Evolutionary conservation across 306 rosid species (phyloP), one percentile per base, ranked within the genome.

Genomic region (Oxytropis ochrocephala): DNA sequence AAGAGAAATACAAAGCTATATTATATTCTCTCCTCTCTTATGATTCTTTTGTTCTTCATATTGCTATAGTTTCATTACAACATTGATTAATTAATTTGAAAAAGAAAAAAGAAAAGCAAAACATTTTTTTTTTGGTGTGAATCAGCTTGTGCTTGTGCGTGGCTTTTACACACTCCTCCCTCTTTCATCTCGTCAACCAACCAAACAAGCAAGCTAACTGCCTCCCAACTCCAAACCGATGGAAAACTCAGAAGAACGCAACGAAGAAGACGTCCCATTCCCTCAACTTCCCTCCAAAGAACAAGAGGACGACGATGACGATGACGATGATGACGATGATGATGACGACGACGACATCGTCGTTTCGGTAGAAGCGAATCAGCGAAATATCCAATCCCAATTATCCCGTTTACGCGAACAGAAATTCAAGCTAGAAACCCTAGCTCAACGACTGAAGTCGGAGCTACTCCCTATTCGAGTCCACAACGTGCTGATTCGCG

Each of bases 401-500:
- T 73, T 79, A 38, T 70, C 89, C 2, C 67, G 53, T 24, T n/a
- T 91, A 42, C 82, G 75, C 16, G 83, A 79, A 64, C 84, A 81
- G 56, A 84, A 73, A 65, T 83, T 78, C 60, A 87, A 82, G 64
- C 63, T 85, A 0, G 85, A 91, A 59, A 75, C 65, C 33, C 85
- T 95, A 32, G 50, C 86, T 24, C 86, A 72, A 17, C 87, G 95
- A 64, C 65, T 95, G 82, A 29, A 75, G 71, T 84, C 79, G 42
- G 96, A 87, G 85, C 49, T 77, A 14, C 86, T 95, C 11, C 84
- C 82, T 7, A 81, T 95, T 75, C 84, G 96, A 54, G 99, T 95
- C 68, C 99, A 95, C 71, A 95, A 95, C 63, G 78, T 95, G 12
- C 29, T 91, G 67, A 85, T 95, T 68, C 89, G 84, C 70, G 99